Conservation (phyloP, 768 basidiomycete genomes). For the Mrakia gelida region DNA sequence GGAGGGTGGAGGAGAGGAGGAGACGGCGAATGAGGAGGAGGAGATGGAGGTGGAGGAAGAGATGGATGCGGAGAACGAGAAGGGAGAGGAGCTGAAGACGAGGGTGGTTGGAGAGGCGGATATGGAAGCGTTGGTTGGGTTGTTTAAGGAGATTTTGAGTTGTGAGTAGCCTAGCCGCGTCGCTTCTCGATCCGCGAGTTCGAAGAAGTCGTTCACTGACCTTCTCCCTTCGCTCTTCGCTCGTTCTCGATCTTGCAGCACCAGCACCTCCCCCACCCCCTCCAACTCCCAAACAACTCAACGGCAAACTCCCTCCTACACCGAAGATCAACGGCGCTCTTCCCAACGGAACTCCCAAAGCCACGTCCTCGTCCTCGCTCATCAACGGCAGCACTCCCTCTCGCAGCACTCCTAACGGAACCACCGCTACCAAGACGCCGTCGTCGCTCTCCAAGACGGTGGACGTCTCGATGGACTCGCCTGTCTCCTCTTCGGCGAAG, state of each 20-base stretch:
- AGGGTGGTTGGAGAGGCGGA: constrained; percentile 13
- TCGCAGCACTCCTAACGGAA: not conserved
- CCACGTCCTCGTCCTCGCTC: no score
- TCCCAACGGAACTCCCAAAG: not conserved
- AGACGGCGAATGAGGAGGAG: not conserved
- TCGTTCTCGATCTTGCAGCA: not conserved
- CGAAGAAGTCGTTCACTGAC: no score
- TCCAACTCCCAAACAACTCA: constrained; percentile 2
- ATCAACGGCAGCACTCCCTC: constrained; percentile 11
- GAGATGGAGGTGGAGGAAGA: constrained; percentile 10
- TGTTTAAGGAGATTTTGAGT: constrained; percentile 24
- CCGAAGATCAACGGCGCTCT: constrained; percentile 12
- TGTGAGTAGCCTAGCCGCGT: constrained; percentile 4
- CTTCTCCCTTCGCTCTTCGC: not conserved
- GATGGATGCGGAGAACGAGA: not conserved
- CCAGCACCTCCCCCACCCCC: constrained; percentile 3
- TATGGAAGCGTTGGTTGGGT: not conserved
- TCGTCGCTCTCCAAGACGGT: not conserved
- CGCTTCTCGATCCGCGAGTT: no score
- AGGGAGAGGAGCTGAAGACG: not conserved
- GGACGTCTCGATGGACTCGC: not conserved
- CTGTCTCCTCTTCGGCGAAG: not conserved
- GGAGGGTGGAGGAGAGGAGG: constrained; percentile 3
- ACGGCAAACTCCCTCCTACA: constrained; percentile 4
- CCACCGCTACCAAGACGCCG: not conserved